Conservation (phyloP, 371 early-diverging fungal genomes). For the Encephalitozoon romaleae region DNA sequence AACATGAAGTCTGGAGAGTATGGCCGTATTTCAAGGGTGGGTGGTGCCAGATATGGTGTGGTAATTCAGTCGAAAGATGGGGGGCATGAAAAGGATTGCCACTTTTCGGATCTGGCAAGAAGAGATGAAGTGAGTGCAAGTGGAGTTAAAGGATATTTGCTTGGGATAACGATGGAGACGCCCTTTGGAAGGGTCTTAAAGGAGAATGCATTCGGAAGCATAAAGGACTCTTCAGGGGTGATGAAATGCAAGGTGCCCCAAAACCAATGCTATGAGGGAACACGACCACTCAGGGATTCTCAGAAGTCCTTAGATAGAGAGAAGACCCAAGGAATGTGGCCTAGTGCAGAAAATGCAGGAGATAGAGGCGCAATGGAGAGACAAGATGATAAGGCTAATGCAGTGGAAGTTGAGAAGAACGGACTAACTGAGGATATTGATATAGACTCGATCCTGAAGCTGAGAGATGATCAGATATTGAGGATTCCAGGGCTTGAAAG, state of each 20-base stretch:
- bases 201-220: conserved; percentile 37
- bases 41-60: conserved; percentile 31
- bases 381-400: not conserved
- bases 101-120: conserved; percentile 6
- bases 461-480: not conserved
- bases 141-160: conserved; percentile 34
- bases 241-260: not conserved
- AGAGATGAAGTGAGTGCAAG: conserved; percentile 35
- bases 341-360: not conserved
- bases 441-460: not conserved
- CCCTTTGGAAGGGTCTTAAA: conserved; percentile 44
- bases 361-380: not conserved
- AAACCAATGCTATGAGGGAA: not conserved
- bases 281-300: too few relatives aligned
- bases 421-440: not conserved
- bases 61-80: conserved; percentile 25
- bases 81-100: not conserved
- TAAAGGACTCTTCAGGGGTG: conserved; percentile 1
- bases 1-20: conserved; percentile 33
- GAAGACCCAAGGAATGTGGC: too few relatives aligned
- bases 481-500: not conserved
- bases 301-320: too few relatives aligned
- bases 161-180: conserved; percentile 43
- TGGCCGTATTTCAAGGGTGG: conserved; percentile 8
- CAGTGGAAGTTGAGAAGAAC: not conserved